These are phyloP conservation scores for Eimeria maxima DNA, from an alignment of 169 alveolate species.

Conservation along the genomic window DNA sequence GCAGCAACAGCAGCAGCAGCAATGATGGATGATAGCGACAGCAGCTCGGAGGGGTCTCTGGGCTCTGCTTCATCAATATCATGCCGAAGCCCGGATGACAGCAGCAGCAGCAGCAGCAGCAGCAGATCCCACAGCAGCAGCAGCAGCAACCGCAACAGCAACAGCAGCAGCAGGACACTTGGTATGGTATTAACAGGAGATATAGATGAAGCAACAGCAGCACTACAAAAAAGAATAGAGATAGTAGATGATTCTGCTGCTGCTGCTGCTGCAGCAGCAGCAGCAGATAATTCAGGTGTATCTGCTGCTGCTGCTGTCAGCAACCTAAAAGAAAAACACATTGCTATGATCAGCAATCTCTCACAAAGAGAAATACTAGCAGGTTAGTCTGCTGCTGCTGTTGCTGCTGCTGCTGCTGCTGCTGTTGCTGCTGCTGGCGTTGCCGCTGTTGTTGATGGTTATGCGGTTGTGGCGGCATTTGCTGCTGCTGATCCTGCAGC, in stretches of 20 bases:
- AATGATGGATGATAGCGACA: constrained; percentile 1
- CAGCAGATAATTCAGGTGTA: not conserved
- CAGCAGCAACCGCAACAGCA: constrained; percentile 8
- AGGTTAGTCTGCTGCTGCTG: too few relatives aligned
- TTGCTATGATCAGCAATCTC: not conserved
- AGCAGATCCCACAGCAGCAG: not conserved
- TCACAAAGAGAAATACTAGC: not conserved
- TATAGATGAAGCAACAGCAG: constrained; percentile 1
- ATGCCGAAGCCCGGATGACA: too few relatives aligned
- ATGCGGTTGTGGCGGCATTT: not conserved
- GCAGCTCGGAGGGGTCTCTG: constrained; percentile 24
- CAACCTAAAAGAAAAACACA: not conserved
- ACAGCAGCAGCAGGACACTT: not conserved
- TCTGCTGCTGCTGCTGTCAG: not conserved
- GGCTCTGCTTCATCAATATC: not conserved
- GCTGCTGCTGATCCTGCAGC: not conserved
- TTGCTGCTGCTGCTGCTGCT: too few relatives aligned
- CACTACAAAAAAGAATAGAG: not conserved
- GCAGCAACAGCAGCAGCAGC: constrained; percentile 20
- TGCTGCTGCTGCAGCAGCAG: too few relatives aligned
- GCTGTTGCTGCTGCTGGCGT: not conserved
- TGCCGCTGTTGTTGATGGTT: not conserved
- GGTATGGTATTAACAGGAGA: not conserved
- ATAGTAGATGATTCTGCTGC: not conserved
- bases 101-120: too few relatives aligned